Evolutionary conservation across 2,329 filamentous ascomycete genomes (phyloP).

Genomic region (Botrytis aclada): DNA sequence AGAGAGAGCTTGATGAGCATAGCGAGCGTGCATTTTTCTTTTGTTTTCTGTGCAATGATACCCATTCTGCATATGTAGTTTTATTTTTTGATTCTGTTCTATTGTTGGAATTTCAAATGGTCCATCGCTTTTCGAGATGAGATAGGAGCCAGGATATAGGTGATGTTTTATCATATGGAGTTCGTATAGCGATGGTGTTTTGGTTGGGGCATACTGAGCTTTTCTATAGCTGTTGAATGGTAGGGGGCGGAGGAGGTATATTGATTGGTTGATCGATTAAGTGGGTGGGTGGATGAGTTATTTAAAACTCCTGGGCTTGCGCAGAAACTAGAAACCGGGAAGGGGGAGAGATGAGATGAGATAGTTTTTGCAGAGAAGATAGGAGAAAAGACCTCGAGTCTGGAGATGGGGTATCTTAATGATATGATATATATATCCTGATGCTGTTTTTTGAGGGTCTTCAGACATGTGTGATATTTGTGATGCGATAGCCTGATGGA

Average conservation of each 20-base stretch:
- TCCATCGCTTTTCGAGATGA: background rate
- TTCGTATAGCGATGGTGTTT: slow-evolving; percentile 2
- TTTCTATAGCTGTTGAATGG: background rate
- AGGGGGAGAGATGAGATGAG: background rate
- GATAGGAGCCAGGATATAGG: background rate
- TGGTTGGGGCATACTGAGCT: background rate
- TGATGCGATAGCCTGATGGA: background rate
- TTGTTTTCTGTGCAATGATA: slow-evolving; percentile 17
- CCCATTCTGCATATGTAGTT: slow-evolving; percentile 17
- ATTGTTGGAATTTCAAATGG: background rate
- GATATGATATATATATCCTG: background rate
- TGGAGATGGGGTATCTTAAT: background rate
- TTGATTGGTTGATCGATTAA: background rate
- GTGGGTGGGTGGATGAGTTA: background rate
- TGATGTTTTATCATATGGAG: background rate
- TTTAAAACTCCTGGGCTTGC: background rate
- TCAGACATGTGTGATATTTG: background rate
- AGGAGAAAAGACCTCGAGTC: background rate
- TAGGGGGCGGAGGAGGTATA: background rate
- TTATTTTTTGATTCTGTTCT: background rate
- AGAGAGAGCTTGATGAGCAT: slow-evolving; percentile 1
- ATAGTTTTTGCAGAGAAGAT: background rate
- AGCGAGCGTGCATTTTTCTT: slow-evolving; percentile 12
- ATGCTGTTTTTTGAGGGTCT: no score
- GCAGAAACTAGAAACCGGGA: background rate